Evolutionary conservation across 169 alveolate genomes (phyloP), one percentile per base, ranked within the genome.

Genomic region (Pseudocohnilembus persalinus): DNA sequence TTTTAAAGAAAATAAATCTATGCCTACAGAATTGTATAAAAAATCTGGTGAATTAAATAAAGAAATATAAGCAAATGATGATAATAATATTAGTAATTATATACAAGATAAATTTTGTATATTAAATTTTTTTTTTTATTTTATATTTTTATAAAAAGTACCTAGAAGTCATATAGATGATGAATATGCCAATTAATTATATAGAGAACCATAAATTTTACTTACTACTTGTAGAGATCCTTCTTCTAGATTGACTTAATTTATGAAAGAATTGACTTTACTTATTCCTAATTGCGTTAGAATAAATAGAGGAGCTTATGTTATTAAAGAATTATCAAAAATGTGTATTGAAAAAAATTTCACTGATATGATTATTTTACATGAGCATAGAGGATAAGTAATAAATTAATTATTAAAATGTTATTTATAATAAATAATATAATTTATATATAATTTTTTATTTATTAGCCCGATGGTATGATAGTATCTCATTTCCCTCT

Each of bases 401-500:
- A 11, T 49, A 49, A 11, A 49, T 49, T 11, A 49, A 4, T 20
- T 11, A 49, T 49, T 49, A 49, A 49, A 11, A 49, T 49, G 20
- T 49, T 20, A 49, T 49, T 49, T 11, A 49, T 11, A 20, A 4
- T 4, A 49, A 49, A 49, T 49, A 49, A 49, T 88, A 20, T 32
- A 16, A 29, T 31, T n/a, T 1, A 74, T 31, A 20, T 26, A 6
- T 4, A 26, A 1, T 64, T 1, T 26, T 29, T 6, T 33, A 34
- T 92, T 85, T 11, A 49, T 11, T 11, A 49, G 68, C 99, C 99
- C 0, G 99, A 98, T 88, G 99, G 99, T 77, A 89, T 99, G 96
- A 98, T 99, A 73, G 96, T 99, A 29, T 97, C 98, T 82, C 99
- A 99, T 90, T 89, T 99, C 88, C 99, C 99, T 1, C 97, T 96